Percentiles rank a stretch among this genome's conserved stretches.
These are phyloP conservation scores for Dipteronia dyeriana DNA, from an alignment of 345 rosid genomes.

Conservation along the genomic window DNA sequence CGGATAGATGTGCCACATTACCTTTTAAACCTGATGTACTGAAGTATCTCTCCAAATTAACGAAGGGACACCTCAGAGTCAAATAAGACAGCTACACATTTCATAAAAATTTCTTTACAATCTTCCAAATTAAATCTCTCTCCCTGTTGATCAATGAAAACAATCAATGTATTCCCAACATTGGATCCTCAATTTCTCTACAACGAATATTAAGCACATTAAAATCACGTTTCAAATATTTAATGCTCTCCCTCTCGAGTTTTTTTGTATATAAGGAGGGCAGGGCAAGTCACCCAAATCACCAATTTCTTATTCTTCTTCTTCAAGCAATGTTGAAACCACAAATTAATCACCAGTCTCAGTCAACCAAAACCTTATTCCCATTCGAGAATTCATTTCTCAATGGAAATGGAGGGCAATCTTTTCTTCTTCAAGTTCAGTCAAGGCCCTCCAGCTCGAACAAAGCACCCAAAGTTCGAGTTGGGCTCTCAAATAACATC, in stretches of 20 bases:
- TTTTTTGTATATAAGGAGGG: not conserved
- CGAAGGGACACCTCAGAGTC: no score
- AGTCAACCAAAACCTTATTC: slow-evolving; percentile 13
- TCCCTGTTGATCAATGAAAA: not conserved
- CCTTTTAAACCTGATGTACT: no score
- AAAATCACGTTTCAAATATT: not conserved
- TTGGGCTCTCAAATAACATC: slow-evolving; percentile 9
- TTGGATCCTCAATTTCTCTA: not conserved
- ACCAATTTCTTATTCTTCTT: not conserved
- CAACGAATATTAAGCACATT: not conserved
- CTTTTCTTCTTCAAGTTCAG: not conserved
- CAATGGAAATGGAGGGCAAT: slow-evolving; percentile 25
- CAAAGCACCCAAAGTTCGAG: slow-evolving; percentile 8
- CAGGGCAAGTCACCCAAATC: not conserved
- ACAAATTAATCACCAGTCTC: slow-evolving; percentile 22
- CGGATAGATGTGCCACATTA: no score
- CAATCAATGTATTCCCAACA: not conserved
- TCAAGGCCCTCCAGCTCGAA: not conserved
- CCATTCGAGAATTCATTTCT: slow-evolving; percentile 34
- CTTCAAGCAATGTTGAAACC: slow-evolving; percentile 40
- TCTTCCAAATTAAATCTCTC: no score
- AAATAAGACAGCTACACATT: no score
- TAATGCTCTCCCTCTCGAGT: not conserved
- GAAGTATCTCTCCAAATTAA: no score
- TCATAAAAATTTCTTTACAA: no score